Evolutionary conservation across 306 rosid genomes (phyloP), one percentile per base, ranked within the genome.

Genomic region (Sicyos edulis): DNA sequence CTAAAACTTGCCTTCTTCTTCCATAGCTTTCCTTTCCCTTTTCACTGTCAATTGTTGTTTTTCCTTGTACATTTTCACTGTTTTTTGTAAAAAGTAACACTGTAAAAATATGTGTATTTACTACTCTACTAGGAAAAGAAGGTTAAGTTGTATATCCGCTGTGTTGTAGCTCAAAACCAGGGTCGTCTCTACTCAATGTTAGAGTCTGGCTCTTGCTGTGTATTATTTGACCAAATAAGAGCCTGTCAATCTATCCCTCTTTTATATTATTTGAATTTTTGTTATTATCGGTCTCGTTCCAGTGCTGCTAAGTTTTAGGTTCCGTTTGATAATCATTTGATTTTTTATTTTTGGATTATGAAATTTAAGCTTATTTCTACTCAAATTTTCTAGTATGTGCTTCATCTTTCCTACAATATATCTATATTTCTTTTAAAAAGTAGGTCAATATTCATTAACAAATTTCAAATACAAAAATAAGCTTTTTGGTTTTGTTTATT

Each of bases 1-100:
- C 78, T 85, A 54, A 86, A 61, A 44, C 86, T 19, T 88, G 82
- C 76, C 79, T 83, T 75, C 84, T 84, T 53, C 72, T 67, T 67
- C 72, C 24, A 8, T 54, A 29, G 44, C 74, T 20, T 56, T 62
- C 22, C 76, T 17, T 22, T 50, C 15, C 45, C 45, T 40, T 37
- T 64, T 32, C 47, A 0, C 22, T 3, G 2, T 15, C 29, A 8
- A 15, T 15, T 26, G 44, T 59, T 14, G 7, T 20, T 56, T 22
- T 56, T 56, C 62, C 57, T 15, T 20, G 11, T 54, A 17, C 8
- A 17, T 57, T 22, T 37, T 58, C 8, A 58, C 32, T 17, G 42
- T 13, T 22, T 22, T 59, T 2, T 13, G 5, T 9, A 4, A 11
- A 24, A 13, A 60, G 37, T 14, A 14, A 29, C 29, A 14, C 42